These are phyloP conservation scores for Dictyostelium purpureum DNA, from an alignment of 78 protist genomes.

Conservation along the genomic window DNA sequence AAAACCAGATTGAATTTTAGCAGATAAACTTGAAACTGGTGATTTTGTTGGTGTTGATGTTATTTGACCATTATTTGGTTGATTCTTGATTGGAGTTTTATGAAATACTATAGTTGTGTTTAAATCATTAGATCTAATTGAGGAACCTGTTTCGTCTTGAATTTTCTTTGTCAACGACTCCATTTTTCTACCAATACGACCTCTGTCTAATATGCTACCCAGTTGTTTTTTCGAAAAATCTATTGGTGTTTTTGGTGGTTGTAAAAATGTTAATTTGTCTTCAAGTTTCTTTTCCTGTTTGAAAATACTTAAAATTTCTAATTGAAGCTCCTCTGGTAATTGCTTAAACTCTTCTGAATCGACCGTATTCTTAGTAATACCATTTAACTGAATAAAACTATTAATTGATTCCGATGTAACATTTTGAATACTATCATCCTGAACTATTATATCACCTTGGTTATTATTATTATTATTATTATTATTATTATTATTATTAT, in stretches of 20 bases:
- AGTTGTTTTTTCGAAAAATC: constrained; percentile 56
- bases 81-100: constrained; percentile 1
- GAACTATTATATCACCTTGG: not conserved
- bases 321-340: constrained; percentile 55
- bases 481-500: not conserved
- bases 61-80: not conserved
- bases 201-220: constrained; percentile 40
- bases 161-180: not conserved
- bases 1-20: constrained; percentile 1
- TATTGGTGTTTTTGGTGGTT: constrained; percentile 9
- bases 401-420: not conserved
- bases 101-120: constrained; percentile 29
- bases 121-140: not conserved
- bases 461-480: not conserved
- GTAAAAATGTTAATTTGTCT: constrained; percentile 8
- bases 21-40: constrained; percentile 5
- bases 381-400: not conserved
- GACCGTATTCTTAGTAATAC: constrained; percentile 15
- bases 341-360: constrained; percentile 12
- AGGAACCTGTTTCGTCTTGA: not conserved
- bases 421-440: not conserved
- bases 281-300: not conserved
- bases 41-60: constrained; percentile 12
- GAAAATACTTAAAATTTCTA: constrained; percentile 33
- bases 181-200: constrained; percentile 34